These are phyloP conservation scores for Excoecaria agallocha DNA, from an alignment of 345 rosid species.

Conservation along the genomic window DNA sequence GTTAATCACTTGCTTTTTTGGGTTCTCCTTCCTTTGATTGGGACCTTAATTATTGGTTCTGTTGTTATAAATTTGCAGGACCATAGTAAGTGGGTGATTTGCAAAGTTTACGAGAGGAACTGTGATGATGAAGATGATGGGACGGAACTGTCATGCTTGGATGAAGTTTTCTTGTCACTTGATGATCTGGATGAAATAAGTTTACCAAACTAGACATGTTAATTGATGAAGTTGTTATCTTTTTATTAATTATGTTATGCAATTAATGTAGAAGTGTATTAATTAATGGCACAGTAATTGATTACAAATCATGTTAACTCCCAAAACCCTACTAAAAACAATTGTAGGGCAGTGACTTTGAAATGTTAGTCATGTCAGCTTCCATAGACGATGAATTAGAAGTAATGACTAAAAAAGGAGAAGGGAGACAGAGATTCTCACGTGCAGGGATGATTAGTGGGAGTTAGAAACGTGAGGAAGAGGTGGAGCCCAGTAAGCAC, in stretches of 20 bases:
- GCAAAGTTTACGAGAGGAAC: conserved; percentile 73
- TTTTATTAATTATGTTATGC: background rate
- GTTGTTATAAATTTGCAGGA: conserved; percentile 46
- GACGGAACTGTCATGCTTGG: conserved; percentile 83
- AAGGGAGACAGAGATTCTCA: conserved; percentile 9
- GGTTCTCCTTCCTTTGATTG: too few species aligned
- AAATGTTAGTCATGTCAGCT: conserved; percentile 1
- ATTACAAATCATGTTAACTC: conserved; percentile 2
- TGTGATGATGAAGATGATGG: conserved; percentile 46
- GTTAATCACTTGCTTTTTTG: background rate
- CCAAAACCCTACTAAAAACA: background rate
- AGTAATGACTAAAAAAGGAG: background rate
- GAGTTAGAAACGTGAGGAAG: conserved; percentile 14
- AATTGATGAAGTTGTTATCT: background rate
- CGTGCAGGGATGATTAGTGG: conserved; percentile 22
- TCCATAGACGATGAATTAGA: background rate
- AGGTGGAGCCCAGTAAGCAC: conserved; percentile 55
- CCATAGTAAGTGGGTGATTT: conserved; percentile 77
- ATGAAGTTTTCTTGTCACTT: conserved; percentile 86
- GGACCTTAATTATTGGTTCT: background rate
- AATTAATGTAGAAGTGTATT: background rate
- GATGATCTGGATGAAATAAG: conserved; percentile 95
- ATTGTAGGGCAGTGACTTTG: background rate
- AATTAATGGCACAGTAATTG: background rate
- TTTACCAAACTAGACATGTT: conserved; percentile 45